Evolutionary conservation across 1,139 yeast genomes (phyloP).

Genomic region (Diutina neorugosa): DNA sequence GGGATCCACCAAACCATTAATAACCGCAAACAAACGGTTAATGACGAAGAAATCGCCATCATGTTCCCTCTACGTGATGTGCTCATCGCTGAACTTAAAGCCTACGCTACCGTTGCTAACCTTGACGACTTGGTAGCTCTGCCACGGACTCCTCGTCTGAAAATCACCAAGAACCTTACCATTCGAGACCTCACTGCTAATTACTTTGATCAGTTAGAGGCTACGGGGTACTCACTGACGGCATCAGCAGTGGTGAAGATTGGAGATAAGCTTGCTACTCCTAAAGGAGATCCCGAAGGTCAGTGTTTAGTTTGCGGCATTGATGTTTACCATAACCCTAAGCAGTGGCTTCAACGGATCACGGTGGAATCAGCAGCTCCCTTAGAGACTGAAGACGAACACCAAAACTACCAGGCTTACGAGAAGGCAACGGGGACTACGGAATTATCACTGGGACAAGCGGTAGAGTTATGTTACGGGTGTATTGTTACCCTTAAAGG

Average conservation of each 20-base stretch:
- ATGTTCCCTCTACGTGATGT: slow-evolving; percentile 71
- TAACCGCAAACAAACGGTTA: slow-evolving; percentile 24
- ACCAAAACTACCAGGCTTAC: slow-evolving; percentile 18
- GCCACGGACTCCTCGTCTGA: slow-evolving; percentile 18
- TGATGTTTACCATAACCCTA: slow-evolving; percentile 42
- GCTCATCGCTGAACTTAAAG: slow-evolving; percentile 49
- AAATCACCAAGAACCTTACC: slow-evolving; percentile 54
- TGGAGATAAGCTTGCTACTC: slow-evolving; percentile 64
- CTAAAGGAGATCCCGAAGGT: slow-evolving; percentile 15
- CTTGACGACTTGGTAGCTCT: slow-evolving; percentile 9
- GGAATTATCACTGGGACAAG: slow-evolving; percentile 6
- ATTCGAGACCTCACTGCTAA: slow-evolving; percentile 67
- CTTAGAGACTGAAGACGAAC: slow-evolving; percentile 37
- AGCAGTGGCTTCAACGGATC: slow-evolving; percentile 59
- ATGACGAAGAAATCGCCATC: slow-evolving; percentile 24
- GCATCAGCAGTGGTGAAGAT: slow-evolving; percentile 90
- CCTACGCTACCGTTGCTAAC: slow-evolving; percentile 31
- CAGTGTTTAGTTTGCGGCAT: slow-evolving; percentile 43
- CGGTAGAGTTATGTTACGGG: slow-evolving; percentile 54
- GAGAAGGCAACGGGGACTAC: slow-evolving; percentile 5
- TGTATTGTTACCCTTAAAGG: slow-evolving; percentile 54
- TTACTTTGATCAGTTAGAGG: slow-evolving; percentile 64
- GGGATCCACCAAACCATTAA: slow-evolving; percentile 41
- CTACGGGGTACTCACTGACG: slow-evolving; percentile 72
- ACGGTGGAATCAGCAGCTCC: slow-evolving; percentile 55